Evolutionary conservation across 805 yeast genomes (phyloP), one percentile per base, ranked within the genome.

Genomic region (Kluyveromyces nonfermentans): DNA sequence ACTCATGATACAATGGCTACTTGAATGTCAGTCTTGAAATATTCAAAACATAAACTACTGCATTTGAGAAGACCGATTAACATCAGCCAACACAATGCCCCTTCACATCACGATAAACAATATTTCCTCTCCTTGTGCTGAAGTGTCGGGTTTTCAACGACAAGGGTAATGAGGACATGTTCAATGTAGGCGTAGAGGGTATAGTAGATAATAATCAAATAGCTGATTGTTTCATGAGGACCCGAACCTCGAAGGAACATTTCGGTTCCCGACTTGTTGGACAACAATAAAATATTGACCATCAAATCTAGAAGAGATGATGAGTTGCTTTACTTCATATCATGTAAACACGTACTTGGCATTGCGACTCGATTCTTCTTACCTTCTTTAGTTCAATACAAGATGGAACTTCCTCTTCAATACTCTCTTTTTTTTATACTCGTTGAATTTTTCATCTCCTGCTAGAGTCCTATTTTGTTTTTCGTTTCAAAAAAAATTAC

Each of bases 141-240:
- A 81, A 82, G 90, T 82, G 90, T 82, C 90, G 86, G 89, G 89
- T 68, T 60, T 82, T 80, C 83, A 80, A 81, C 67, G 75, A 74
- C 78, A 69, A 62, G 53, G 51, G 14, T 14, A 8, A 15, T 33
- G 37, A 33, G 22, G 9, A n/a, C 9, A 39, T 28, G n/a, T 30
- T 17, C 36, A 28, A 30, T 28, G 35, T 12, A 17, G 8, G 14
- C 28, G 15, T 28, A 21, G 35, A 35, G 34, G 18, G n/a, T 21
- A n/a, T 37, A 12, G 20, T 25, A 28, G 40, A 15, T 21, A 39
- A 36, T 43, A 41, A n/a, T n/a, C n/a, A n/a, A 42, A 36, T 32
- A 40, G 20, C 41, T 35, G 37, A 30, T 35, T 44, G 47, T 48
- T 48, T 53, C 54, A 62, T 63, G 83, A 79, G 85, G 85, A 72